Conservation (phyloP, 768 basidiomycete species). For the Rossbeevera mucosa region DNA sequence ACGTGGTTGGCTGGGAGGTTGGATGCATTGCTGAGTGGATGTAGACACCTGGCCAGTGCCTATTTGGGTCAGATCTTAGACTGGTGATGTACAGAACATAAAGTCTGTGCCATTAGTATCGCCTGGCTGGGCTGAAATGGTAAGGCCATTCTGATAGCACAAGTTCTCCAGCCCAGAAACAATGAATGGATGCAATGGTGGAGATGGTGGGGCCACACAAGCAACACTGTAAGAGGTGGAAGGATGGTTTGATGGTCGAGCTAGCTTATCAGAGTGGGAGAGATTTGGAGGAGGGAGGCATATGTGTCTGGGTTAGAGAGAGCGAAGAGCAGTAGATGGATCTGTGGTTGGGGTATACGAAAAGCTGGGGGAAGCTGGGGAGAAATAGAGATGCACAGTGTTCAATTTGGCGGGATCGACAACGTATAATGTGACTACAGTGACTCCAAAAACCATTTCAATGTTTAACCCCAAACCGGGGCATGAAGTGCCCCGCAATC, state of each 20-base stretch:
- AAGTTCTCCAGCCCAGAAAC: slow-evolving; percentile 56
- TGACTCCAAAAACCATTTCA: too few relatives aligned
- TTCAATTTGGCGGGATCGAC: slow-evolving; percentile 65
- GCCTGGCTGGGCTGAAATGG: slow-evolving; percentile 64
- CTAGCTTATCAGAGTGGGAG: slow-evolving; percentile 70
- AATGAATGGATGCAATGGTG: slow-evolving; percentile 53
- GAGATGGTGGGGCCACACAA: slow-evolving; percentile 39
- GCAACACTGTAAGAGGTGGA: slow-evolving; percentile 42
- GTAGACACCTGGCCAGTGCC: slow-evolving; percentile 60
- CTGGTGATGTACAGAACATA: slow-evolving; percentile 69
- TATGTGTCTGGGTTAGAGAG: slow-evolving; percentile 73
- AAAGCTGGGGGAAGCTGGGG: slow-evolving; percentile 46
- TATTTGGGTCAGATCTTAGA: slow-evolving; percentile 68
- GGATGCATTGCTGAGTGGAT: slow-evolving; percentile 31
- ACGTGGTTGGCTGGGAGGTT: slow-evolving; percentile 36
- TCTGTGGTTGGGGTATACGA: slow-evolving; percentile 38
- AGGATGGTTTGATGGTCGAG: slow-evolving; percentile 44
- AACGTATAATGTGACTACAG: slow-evolving; percentile 68
- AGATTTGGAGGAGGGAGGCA: slow-evolving; percentile 73
- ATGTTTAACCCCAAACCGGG: too few relatives aligned
- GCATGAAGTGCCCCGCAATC: too few relatives aligned
- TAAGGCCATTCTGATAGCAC: slow-evolving; percentile 63
- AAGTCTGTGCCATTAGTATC: slow-evolving; percentile 73
- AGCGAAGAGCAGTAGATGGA: slow-evolving; percentile 25
- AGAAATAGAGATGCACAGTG: slow-evolving; percentile 83